These are phyloP conservation scores for Diutina siamensis DNA, from an alignment of 1,139 yeast species.

Conservation along the genomic window DNA sequence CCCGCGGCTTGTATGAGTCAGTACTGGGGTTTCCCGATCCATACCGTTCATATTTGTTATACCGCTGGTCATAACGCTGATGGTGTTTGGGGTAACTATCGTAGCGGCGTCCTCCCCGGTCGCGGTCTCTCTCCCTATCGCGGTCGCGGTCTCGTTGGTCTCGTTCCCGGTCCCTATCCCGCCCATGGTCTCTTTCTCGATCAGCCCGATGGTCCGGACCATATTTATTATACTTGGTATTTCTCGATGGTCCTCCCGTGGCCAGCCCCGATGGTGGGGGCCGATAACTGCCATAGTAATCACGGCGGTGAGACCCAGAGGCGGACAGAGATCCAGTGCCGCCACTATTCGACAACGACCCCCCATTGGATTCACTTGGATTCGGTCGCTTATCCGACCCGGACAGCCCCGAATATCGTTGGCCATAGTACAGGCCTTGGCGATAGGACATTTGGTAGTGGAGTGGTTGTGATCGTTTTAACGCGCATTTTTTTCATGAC, in stretches of 20 bases:
- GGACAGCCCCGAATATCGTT: neutral
- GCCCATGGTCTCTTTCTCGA: neutral
- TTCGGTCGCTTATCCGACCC: slow-evolving; percentile 1
- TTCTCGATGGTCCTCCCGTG: neutral
- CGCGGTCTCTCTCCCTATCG: neutral
- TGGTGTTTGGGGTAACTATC: slow-evolving; percentile 3
- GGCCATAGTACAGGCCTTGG: slow-evolving; percentile 3
- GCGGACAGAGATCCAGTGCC: neutral
- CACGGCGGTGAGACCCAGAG: neutral
- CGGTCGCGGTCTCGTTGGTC: neutral
- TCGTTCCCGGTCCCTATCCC: neutral
- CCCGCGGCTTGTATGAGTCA: slow-evolving; percentile 5
- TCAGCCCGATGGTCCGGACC: neutral
- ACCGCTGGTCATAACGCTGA: slow-evolving; percentile 3
- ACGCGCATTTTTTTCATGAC: neutral
- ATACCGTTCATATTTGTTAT: slow-evolving; percentile 4
- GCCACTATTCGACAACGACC: neutral
- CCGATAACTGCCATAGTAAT: slow-evolving; percentile 3
- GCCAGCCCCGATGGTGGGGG: neutral
- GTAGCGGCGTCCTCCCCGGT: neutral
- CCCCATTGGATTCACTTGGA: neutral
- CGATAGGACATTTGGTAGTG: neutral
- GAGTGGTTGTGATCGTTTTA: neutral
- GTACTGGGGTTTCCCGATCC: neutral
- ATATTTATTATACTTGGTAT: neutral